Base-by-base conservation (phyloP, 805 yeast species). In the Yarrowia hollandica region DNA sequence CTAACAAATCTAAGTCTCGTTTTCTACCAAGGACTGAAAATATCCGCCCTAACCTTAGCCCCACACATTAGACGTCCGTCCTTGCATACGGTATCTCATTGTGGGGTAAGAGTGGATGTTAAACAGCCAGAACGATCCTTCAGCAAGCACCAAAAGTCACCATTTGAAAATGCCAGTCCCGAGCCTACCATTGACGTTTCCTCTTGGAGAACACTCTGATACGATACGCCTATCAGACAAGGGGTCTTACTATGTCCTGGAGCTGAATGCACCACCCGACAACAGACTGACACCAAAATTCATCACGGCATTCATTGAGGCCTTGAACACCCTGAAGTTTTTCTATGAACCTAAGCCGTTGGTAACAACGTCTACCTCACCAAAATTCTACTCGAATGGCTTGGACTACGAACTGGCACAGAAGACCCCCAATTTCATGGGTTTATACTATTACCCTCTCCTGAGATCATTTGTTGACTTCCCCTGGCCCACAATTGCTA, bases 401-500 rank as follows among this genome's bases (percentile, higher is more conserved):
- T 66, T 74, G 26, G 73, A 74, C 60, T 68, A 73, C 34, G 72
- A 70, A 62, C 60, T 64, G 4, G 76, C 75, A 2, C 39, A 64
- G 31, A 46, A 60, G 2, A 72, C 75, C 7, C 69, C 69, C 4
- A 65, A 64, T 30, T 74, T 74, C 65, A 73, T 71, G 62, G 66
- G 62, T 22, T 63, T 67, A 25, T 42, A 59, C 16, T 68, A 69
- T 63, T 71, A 68, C 62, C 69, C 71, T 21, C 60, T 72, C 30
- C 64, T 72, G 69, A 61, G 67, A 25, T 66, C 66, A 8, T 59
- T 71, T 21, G 61, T 74, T 37, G 70, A 69, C 63, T 74, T 69
- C 61, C 77, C 77, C 8, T 69, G 72, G 67, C 77, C 77, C 4
- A 72, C 75, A 8, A 67, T 74, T 26, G 77, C 77, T 11, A 59